Evolutionary conservation across 106 monocot genomes (phyloP).

Genomic region (Agapanthus africanus): DNA sequence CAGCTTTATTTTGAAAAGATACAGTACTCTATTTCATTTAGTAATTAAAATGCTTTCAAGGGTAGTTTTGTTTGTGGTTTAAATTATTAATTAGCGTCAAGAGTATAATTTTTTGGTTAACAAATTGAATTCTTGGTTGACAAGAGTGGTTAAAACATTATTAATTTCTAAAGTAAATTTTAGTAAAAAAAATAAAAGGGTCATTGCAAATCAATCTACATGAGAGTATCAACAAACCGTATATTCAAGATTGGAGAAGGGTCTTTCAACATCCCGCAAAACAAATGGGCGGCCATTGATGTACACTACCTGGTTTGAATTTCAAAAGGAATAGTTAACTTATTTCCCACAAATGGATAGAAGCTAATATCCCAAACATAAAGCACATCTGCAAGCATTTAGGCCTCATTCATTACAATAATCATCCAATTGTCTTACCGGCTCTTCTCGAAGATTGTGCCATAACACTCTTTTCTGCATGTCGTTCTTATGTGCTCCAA

Average conservation of each 20-base stretch:
- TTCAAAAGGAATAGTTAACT: constrained; percentile 2
- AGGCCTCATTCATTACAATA: background rate
- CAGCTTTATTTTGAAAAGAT: too few relatives aligned
- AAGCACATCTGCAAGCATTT: background rate
- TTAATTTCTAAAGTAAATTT: background rate
- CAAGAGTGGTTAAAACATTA: too few relatives aligned
- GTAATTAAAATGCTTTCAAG: too few relatives aligned
- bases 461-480: constrained; percentile 61
- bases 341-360: background rate
- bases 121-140: too few relatives aligned
- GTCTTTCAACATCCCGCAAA: constrained; percentile 86
- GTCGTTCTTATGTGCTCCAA: constrained; percentile 61
- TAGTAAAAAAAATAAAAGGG: background rate
- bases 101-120: too few relatives aligned
- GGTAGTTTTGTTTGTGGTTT: too few relatives aligned
- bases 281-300: constrained; percentile 95
- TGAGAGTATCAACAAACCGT: constrained; percentile 46
- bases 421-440: constrained; percentile 33
- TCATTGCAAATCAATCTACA: constrained; percentile 6
- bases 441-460: constrained; percentile 97
- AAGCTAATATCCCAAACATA: background rate
- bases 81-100: too few relatives aligned
- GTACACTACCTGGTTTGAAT: constrained; percentile 72
- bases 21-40: too few relatives aligned
- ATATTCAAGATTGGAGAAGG: constrained; percentile 97